Evolutionary conservation across 352 stramenopile genomes (phyloP).

Genomic region (Thraustochytrium striatum): DNA sequence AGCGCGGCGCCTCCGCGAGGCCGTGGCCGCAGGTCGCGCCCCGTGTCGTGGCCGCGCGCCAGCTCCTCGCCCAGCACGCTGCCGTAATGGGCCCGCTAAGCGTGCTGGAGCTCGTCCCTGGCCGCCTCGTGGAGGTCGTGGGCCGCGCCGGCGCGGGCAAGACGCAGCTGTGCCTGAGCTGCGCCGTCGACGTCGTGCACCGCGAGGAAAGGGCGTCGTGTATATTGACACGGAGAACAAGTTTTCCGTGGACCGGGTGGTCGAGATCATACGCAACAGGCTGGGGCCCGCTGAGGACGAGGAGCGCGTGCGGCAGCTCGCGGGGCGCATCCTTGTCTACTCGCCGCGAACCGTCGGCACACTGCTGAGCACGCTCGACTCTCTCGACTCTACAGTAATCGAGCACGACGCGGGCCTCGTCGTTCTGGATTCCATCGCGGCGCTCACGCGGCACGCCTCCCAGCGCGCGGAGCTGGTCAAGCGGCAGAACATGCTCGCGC

Average conservation of each 20-base stretch:
- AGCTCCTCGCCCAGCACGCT: no score
- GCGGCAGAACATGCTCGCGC: slow-evolving; percentile 16
- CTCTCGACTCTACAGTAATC: neutral
- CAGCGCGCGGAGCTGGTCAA: slow-evolving; percentile 13
- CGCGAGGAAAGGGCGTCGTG: neutral
- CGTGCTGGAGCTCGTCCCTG: slow-evolving; percentile 52
- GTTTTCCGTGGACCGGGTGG: slow-evolving; percentile 38
- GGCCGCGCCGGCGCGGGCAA: slow-evolving; percentile 50
- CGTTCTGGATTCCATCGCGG: slow-evolving; percentile 45
- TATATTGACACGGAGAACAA: slow-evolving; percentile 51
- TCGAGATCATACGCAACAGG: slow-evolving; percentile 21
- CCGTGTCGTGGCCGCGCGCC: no score
- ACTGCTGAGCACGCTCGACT: neutral
- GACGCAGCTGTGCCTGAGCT: slow-evolving; percentile 49
- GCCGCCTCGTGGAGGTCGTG: slow-evolving; percentile 49
- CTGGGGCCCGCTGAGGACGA: neutral
- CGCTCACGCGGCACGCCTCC: neutral
- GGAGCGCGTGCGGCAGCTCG: neutral
- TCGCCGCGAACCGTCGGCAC: neutral
- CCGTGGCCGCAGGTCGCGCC: no score
- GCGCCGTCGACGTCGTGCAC: slow-evolving; percentile 11
- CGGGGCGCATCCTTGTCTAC: neutral
- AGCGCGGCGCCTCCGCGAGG: no score
- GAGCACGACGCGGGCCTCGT: slow-evolving; percentile 32
- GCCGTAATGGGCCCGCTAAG: no score